These are phyloP conservation scores for Rachicladosporium sp. DNA, from an alignment of 2,329 filamentous ascomycete species.

Conservation along the genomic window DNA sequence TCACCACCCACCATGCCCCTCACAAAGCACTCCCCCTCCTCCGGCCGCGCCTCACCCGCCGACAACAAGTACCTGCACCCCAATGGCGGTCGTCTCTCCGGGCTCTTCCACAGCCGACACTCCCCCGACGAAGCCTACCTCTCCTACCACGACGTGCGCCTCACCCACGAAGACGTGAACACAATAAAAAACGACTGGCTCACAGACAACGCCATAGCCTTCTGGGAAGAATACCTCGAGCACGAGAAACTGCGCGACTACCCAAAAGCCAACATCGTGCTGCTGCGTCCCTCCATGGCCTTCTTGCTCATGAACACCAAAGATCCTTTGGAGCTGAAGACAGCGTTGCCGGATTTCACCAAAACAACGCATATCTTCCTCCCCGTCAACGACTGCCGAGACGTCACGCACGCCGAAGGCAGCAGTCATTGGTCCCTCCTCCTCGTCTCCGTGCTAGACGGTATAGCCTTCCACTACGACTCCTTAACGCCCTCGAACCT, in stretches of 20 bases:
- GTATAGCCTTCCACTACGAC: conserved; percentile 94
- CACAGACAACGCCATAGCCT: conserved; percentile 92
- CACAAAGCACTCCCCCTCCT: conserved; percentile 8
- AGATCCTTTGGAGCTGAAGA: conserved; percentile 43
- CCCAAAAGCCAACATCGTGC: conserved; percentile 72
- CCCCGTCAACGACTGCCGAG: conserved; percentile 80
- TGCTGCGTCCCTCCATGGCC: conserved; percentile 84
- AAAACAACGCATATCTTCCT: conserved; percentile 86
- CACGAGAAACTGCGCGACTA: conserved; percentile 71
- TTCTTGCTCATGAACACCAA: conserved; percentile 73
- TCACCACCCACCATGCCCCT: conserved; percentile 7
- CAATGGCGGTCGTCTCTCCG: conserved; percentile 40
- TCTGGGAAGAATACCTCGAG: conserved; percentile 96
- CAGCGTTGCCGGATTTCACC: conserved; percentile 68
- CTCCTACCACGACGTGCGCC: conserved; percentile 50
- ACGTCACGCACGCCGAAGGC: conserved; percentile 66
- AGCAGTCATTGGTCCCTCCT: conserved; percentile 92
- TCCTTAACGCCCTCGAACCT: conserved; percentile 66
- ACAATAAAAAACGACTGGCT: conserved; percentile 88
- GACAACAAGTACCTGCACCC: conserved; percentile 26
- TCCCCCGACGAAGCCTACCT: conserved; percentile 57
- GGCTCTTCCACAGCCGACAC: conserved; percentile 31
- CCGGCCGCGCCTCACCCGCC: conserved; percentile 5
- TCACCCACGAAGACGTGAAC: conserved; percentile 81
- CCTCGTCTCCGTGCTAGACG: conserved; percentile 76